A percentile compares a stretch with the other conserved stretches of the same genome.
Conservation (phyloP, 805 yeast species). For the Schwanniomyces pseudopolymorphus region DNA sequence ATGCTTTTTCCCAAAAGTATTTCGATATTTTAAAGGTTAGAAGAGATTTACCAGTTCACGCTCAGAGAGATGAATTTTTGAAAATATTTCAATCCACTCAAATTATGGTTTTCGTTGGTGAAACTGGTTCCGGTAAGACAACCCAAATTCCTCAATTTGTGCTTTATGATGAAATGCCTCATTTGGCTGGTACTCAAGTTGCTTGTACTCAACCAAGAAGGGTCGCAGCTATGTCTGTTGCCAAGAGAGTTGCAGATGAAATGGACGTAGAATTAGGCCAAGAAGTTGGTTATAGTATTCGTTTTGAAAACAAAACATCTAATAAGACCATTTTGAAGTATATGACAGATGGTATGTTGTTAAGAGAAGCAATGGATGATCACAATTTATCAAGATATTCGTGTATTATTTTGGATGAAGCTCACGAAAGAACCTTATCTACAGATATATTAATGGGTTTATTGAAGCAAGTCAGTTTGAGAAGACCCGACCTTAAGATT, state of each 20-base stretch:
- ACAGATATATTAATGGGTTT: constrained; percentile 97
- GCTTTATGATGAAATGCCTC: constrained; percentile 88
- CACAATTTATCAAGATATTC: constrained; percentile 78
- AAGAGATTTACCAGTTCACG: constrained; percentile 89
- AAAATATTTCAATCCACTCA: constrained; percentile 82
- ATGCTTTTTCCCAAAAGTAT: constrained; percentile 60
- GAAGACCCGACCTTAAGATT: constrained; percentile 86
- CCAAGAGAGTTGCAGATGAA: constrained; percentile 95
- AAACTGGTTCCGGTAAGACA: constrained; percentile 98
- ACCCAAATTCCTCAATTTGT: constrained; percentile 98
- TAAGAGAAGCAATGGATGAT: constrained; percentile 97
- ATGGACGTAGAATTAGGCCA: constrained; percentile 91
- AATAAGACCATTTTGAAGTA: constrained; percentile 82
- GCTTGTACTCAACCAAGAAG: constrained; percentile 98
- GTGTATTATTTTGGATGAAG: constrained; percentile 93
- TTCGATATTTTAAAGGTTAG: constrained; percentile 75
- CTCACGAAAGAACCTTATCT: constrained; percentile 95
- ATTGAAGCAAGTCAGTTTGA: constrained; percentile 71
- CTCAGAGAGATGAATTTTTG: constrained; percentile 87
- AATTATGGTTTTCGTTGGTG: constrained; percentile 98
- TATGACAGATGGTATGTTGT: constrained; percentile 98
- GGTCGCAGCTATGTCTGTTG: constrained; percentile 99
- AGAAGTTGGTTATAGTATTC: constrained; percentile 92
- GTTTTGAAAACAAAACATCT: constrained; percentile 89
- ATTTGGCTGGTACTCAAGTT: constrained; percentile 75